Conservation (phyloP, 2,329 filamentous ascomycete genomes). For the Aspergillus udagawae region DNA sequence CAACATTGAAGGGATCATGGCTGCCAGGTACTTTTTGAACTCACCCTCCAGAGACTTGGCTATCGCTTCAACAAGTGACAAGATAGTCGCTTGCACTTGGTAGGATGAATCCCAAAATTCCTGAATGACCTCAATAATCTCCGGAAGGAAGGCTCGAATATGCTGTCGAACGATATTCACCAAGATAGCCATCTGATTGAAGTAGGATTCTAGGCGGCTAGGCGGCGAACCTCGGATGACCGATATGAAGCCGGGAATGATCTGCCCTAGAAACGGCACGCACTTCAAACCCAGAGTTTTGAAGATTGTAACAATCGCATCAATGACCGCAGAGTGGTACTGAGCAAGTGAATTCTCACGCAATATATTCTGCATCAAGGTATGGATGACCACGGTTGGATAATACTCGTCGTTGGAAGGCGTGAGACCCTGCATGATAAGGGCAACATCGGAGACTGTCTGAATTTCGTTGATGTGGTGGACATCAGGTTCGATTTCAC, state of each 20-base stretch:
- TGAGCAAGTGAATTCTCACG: slow-evolving; percentile 86
- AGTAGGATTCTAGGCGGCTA: slow-evolving; percentile 85
- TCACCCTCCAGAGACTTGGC: slow-evolving; percentile 91
- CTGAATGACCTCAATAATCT: slow-evolving; percentile 79
- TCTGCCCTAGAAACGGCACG: slow-evolving; percentile 87
- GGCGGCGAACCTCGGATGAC: slow-evolving; percentile 80
- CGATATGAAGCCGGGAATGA: slow-evolving; percentile 86
- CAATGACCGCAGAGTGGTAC: slow-evolving; percentile 90
- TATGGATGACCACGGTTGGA: slow-evolving; percentile 95
- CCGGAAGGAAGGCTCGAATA: slow-evolving; percentile 82
- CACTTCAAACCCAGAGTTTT: slow-evolving; percentile 94
- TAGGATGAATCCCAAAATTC: slow-evolving; percentile 84
- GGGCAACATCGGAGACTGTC: slow-evolving; percentile 80
- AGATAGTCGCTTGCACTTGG: slow-evolving; percentile 82
- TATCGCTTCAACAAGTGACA: slow-evolving; percentile 89
- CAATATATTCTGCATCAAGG: slow-evolving; percentile 77
- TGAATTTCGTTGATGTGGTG: slow-evolving; percentile 66
- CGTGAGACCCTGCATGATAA: slow-evolving; percentile 96
- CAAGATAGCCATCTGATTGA: slow-evolving; percentile 89
- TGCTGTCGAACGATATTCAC: slow-evolving; percentile 96
- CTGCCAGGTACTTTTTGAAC: slow-evolving; percentile 93
- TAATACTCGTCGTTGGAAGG: slow-evolving; percentile 98
- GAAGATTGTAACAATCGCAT: slow-evolving; percentile 98
- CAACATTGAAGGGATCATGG: slow-evolving; percentile 87
- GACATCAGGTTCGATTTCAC: slow-evolving; percentile 80